A percentile compares a stretch with the other conserved stretches of the same genome.
These are phyloP conservation scores for Aspergillus incahuasiensis DNA, from an alignment of 495 filamentous ascomycete genomes.

Conservation along the genomic window DNA sequence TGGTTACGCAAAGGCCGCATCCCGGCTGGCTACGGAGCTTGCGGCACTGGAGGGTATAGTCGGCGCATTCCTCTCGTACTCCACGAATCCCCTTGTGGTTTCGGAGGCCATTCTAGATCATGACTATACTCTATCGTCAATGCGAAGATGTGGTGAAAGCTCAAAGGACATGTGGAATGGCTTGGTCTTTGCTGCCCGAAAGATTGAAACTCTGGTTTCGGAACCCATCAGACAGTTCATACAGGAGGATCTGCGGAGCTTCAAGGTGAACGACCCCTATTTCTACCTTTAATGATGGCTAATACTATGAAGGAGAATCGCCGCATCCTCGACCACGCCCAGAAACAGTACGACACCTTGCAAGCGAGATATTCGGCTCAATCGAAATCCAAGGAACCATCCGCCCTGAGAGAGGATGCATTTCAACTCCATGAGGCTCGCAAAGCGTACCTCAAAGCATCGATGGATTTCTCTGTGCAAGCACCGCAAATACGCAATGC, in stretches of 20 bases:
- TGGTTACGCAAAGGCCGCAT: slow-evolving; percentile 70
- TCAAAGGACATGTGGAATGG: slow-evolving; percentile 80
- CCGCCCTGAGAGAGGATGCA: slow-evolving; percentile 85
- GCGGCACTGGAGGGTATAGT: slow-evolving; percentile 64
- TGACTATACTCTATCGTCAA: slow-evolving; percentile 85
- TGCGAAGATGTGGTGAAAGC: slow-evolving; percentile 78
- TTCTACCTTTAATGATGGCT: slow-evolving; percentile 8
- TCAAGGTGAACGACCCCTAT: slow-evolving; percentile 45
- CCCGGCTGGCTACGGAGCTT: slow-evolving; percentile 72
- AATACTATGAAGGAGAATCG: slow-evolving; percentile 63
- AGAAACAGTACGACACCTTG: slow-evolving; percentile 76
- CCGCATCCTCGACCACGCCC: slow-evolving; percentile 67
- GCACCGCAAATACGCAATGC: slow-evolving; percentile 76
- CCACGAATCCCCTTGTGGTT: slow-evolving; percentile 63
- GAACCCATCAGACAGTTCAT: slow-evolving; percentile 80
- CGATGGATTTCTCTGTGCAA: slow-evolving; percentile 86
- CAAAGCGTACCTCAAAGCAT: slow-evolving; percentile 83
- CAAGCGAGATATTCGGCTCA: slow-evolving; percentile 76
- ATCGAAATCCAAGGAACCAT: slow-evolving; percentile 89
- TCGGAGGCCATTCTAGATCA: slow-evolving; percentile 84
- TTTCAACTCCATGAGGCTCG: slow-evolving; percentile 94
- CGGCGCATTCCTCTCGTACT: slow-evolving; percentile 66
- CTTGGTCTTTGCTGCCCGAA: slow-evolving; percentile 64
- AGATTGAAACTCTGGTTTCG: slow-evolving; percentile 67
- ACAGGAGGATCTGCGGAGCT: slow-evolving; percentile 61